phyloP scores from a whole-genome alignment of 2,329 filamentous ascomycete genomes.

The Pseudocercospora vitis region DNA sequence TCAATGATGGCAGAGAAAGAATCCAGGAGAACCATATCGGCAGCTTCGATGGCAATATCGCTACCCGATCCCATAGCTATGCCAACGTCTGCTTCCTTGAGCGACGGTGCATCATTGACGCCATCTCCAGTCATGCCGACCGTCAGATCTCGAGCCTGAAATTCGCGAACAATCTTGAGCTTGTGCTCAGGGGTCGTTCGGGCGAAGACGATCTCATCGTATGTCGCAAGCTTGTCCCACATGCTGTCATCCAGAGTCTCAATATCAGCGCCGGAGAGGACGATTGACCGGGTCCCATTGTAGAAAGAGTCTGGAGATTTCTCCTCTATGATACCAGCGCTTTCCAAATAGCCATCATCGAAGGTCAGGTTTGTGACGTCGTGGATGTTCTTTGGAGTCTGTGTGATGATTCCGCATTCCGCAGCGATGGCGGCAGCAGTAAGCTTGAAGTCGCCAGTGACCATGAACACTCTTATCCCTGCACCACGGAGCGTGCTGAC shows the following conservation, averaged over 20 bases:
- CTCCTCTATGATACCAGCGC: constrained; percentile 30
- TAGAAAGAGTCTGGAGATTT: constrained; percentile 12
- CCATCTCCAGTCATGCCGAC: constrained; percentile 57
- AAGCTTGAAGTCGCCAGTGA: constrained; percentile 75
- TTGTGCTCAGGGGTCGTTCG: constrained; percentile 78
- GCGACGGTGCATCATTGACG: constrained; percentile 54
- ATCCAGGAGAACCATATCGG: constrained; percentile 65
- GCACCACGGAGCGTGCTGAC: constrained; percentile 65
- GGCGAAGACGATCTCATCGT: constrained; percentile 73
- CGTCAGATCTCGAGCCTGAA: constrained; percentile 61
- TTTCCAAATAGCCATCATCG: constrained; percentile 31
- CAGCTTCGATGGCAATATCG: constrained; percentile 62
- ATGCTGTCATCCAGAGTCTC: constrained; percentile 65
- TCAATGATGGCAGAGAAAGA: constrained; percentile 71
- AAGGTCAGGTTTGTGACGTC: constrained; percentile 53
- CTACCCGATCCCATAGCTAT: constrained; percentile 60
- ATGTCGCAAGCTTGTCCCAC: constrained; percentile 65
- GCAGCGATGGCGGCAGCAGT: constrained; percentile 72
- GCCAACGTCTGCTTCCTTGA: constrained; percentile 59
- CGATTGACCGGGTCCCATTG: constrained; percentile 44
- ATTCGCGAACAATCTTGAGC: constrained; percentile 73
- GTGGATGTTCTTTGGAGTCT: constrained; percentile 52
- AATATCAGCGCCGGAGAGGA: constrained; percentile 66
- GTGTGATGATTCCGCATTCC: constrained; percentile 69
- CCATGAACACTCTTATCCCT: constrained; percentile 77